A percentile compares a stretch with the other conserved stretches of the same genome.
phyloP scores from a whole-genome alignment of 192 early-diverging fungal species.

The Glomus cerebriforme region DNA sequence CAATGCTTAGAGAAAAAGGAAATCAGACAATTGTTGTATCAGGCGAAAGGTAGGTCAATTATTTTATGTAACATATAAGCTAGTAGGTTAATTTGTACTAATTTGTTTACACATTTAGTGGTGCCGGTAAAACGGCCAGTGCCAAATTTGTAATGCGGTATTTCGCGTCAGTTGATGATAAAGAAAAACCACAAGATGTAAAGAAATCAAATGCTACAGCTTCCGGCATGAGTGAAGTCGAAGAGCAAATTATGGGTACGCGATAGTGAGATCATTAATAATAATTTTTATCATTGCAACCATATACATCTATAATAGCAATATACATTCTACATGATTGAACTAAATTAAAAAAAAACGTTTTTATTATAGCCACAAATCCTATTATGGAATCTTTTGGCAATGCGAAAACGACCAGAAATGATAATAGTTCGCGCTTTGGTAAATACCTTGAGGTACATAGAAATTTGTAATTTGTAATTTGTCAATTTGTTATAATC shows the following conservation, averaged over 20 bases:
- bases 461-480: conserved; percentile 5
- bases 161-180: conserved; percentile 82
- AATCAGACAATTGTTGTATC: conserved; percentile 99
- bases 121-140: conserved; percentile 96
- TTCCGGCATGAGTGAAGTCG: conserved; percentile 67
- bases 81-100: conserved; percentile 11
- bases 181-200: conserved; percentile 49
- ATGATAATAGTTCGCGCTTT: conserved; percentile 98
- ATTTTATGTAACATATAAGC: neutral
- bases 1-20: conserved; percentile 87
- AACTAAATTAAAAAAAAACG: neutral
- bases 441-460: conserved; percentile 93
- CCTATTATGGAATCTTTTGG: conserved; percentile 99
- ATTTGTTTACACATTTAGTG: conserved; percentile 44
- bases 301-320: no score
- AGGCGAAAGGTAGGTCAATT: conserved; percentile 75
- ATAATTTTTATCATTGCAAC: neutral
- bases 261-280: neutral
- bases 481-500: neutral
- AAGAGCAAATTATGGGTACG: conserved; percentile 77
- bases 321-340: no score
- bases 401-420: conserved; percentile 98
- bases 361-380: conserved; percentile 74
- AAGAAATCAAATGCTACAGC: conserved; percentile 43
- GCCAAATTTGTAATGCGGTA: conserved; percentile 99